Percentiles rank a stretch among this genome's conserved stretches.
phyloP scores from a whole-genome alignment of 73 alveolate species.

The Tetrahymena elliotti region DNA sequence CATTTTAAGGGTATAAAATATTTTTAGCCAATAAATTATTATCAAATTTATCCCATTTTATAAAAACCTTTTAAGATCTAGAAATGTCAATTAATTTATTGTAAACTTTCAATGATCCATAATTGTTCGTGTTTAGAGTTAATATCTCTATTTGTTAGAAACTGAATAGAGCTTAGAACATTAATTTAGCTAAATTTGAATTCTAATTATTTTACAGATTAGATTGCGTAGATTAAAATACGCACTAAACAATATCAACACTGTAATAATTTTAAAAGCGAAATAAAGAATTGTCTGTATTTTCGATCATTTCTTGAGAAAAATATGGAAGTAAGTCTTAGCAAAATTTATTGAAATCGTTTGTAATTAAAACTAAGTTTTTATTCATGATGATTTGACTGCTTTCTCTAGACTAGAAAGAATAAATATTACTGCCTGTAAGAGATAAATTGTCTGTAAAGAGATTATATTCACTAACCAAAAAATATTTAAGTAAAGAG shows the following conservation, averaged over 20 bases:
- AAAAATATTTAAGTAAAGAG: neutral
- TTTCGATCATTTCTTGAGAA: neutral
- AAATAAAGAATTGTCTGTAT: neutral
- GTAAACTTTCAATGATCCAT: too few species aligned
- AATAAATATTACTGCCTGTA: neutral
- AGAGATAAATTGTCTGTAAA: neutral
- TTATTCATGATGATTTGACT: neutral
- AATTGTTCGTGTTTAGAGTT: too few species aligned
- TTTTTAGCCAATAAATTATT: too few species aligned
- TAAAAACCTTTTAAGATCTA: too few species aligned
- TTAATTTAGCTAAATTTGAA: too few species aligned
- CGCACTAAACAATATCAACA: neutral
- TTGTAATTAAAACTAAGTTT: neutral
- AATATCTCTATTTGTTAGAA: too few species aligned
- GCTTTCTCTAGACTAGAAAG: neutral
- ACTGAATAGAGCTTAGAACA: too few species aligned
- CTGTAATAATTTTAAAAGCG: neutral
- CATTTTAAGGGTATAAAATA: neutral
- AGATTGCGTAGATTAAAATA: neutral
- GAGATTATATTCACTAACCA: neutral
- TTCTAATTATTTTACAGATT: too few species aligned
- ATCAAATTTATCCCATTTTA: too few species aligned
- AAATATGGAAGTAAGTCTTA: neutral
- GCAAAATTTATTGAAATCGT: too few species aligned
- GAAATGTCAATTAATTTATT: too few species aligned